phyloP scores from a whole-genome alignment of 140 eudicot genomes.

The Stevia rebaudiana region DNA sequence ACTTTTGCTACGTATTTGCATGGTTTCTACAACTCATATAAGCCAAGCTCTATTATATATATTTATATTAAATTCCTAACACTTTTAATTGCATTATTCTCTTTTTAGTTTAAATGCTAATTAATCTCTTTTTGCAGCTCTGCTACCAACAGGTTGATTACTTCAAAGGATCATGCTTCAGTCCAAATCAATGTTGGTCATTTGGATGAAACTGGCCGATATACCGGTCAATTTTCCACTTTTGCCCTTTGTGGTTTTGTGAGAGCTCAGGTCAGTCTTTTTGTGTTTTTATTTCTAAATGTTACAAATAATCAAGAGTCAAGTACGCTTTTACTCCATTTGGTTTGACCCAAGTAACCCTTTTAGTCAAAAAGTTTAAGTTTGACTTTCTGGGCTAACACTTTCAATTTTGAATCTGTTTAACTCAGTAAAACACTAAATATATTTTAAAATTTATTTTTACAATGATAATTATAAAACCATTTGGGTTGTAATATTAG shows the following conservation, averaged over 20 bases:
- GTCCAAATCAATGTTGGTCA: constrained; percentile 71
- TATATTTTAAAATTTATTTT: not conserved
- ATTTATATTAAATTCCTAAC: too few relatives aligned
- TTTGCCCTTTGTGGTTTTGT: constrained; percentile 78
- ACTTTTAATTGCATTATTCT: too few relatives aligned
- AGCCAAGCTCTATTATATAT: too few relatives aligned
- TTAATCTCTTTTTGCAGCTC: constrained; percentile 35
- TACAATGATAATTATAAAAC: not conserved
- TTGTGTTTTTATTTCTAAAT: not conserved
- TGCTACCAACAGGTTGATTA: constrained; percentile 65
- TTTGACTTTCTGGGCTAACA: too few relatives aligned
- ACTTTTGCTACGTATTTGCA: too few relatives aligned
- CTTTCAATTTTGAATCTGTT: too few relatives aligned
- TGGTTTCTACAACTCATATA: too few relatives aligned
- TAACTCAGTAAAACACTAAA: too few relatives aligned
- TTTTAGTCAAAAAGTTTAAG: too few relatives aligned
- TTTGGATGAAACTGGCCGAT: constrained; percentile 61
- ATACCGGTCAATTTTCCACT: constrained; percentile 52
- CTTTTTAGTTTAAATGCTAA: not conserved
- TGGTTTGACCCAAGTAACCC: too few relatives aligned
- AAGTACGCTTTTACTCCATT: too few relatives aligned
- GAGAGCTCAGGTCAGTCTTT: constrained; percentile 57
- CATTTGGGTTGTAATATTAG: not conserved
- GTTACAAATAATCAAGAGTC: not conserved
- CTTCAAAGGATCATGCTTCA: constrained; percentile 76